phyloP scores from a whole-genome alignment of 805 yeast species.

The Torulaspora delbrueckii region DNA sequence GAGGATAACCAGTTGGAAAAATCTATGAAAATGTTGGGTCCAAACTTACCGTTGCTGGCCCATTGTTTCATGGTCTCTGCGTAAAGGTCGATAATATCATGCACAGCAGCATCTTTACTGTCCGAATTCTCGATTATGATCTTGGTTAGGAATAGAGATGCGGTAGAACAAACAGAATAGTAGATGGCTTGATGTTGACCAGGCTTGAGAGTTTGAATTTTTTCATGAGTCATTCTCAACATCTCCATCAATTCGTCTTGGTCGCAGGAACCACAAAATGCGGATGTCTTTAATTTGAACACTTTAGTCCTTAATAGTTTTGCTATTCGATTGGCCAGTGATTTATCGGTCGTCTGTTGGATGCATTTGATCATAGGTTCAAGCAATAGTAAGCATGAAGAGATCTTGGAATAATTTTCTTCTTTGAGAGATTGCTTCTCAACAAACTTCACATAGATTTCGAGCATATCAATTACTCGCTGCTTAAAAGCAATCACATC shows the following conservation, averaged over 20 bases:
- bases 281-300: slow-evolving; percentile 43
- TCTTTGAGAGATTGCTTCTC: slow-evolving; percentile 17
- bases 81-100: slow-evolving; percentile 52
- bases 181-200: slow-evolving; percentile 37
- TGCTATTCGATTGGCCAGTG: slow-evolving; percentile 69
- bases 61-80: slow-evolving; percentile 52
- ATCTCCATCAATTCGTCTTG: slow-evolving; percentile 23
- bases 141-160: slow-evolving; percentile 53
- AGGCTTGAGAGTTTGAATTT: slow-evolving; percentile 35
- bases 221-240: slow-evolving; percentile 42
- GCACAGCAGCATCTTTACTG: slow-evolving; percentile 37
- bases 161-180: slow-evolving; percentile 56
- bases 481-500: slow-evolving; percentile 74
- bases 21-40: slow-evolving; percentile 55
- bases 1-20: slow-evolving; percentile 73
- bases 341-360: slow-evolving; percentile 60
- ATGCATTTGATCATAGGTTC: slow-evolving; percentile 58
- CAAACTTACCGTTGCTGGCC: slow-evolving; percentile 40
- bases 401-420: not conserved
- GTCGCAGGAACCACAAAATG: slow-evolving; percentile 16
- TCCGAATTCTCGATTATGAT: slow-evolving; percentile 38
- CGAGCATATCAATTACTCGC: slow-evolving; percentile 72
- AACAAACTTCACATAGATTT: slow-evolving; percentile 51
- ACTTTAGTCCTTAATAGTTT: slow-evolving; percentile 60
- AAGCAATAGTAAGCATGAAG: slow-evolving; percentile 37